Conservation (phyloP, 2,329 filamentous ascomycete species). For the Beauveria sp. region DNA sequence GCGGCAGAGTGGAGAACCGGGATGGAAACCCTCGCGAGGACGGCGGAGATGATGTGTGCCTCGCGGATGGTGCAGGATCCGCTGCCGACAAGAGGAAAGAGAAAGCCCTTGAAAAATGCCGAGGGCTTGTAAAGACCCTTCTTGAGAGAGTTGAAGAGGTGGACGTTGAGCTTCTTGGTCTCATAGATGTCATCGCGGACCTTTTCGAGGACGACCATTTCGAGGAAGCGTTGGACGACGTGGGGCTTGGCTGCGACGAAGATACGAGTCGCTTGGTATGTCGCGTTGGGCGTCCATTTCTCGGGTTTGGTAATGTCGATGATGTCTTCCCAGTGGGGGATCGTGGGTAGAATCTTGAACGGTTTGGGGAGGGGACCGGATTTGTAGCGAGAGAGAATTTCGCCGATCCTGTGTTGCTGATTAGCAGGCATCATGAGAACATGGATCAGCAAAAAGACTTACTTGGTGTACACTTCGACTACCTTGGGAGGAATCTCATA, state of each 20-base stretch:
- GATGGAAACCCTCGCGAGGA: conserved; percentile 76
- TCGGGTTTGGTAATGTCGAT: conserved; percentile 79
- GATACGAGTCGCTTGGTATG: conserved; percentile 83
- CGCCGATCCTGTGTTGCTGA: conserved; percentile 54
- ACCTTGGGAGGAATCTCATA: conserved; percentile 86
- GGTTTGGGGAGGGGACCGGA: conserved; percentile 95
- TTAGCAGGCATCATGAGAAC: conserved; percentile 12
- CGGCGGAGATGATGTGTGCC: conserved; percentile 82
- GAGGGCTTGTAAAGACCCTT: conserved; percentile 89
- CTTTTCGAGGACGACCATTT: conserved; percentile 76
- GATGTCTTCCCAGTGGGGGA: conserved; percentile 85
- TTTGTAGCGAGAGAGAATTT: conserved; percentile 87
- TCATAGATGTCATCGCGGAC: conserved; percentile 94
- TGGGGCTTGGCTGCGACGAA: conserved; percentile 80
- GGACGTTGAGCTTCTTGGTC: conserved; percentile 89
- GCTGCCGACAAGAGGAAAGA: conserved; percentile 80
- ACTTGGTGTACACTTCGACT: conserved; percentile 89
- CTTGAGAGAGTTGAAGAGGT: conserved; percentile 88
- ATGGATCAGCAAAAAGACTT: conserved; percentile 19
- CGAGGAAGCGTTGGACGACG: conserved; percentile 77
- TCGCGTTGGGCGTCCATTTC: conserved; percentile 62
- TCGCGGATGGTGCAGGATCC: conserved; percentile 89
- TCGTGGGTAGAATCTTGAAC: conserved; percentile 90
- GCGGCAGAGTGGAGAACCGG: conserved; percentile 89
- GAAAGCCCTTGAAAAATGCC: conserved; percentile 92